Base-by-base conservation (phyloP, 805 yeast species). In the Candida namnaoensis region DNA sequence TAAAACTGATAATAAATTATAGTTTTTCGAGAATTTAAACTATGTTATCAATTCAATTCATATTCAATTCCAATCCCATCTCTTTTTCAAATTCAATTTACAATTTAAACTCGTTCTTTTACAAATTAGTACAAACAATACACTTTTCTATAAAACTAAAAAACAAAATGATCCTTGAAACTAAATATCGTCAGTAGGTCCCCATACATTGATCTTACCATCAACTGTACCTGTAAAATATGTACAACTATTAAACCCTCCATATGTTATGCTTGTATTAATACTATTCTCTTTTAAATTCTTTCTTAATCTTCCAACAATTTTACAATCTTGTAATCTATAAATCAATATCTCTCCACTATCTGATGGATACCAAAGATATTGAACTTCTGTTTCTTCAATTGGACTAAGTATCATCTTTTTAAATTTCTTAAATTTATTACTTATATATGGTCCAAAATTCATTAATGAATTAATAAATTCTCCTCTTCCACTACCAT, bases 381-480 rank as follows among this genome's bases (percentile, higher is more conserved):
- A 73, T 44, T 76, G 84, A 7, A 70, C 53, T 32, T 71, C 78
- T 5, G 79, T 65, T 48, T 82, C 88, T 10, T 53, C 51, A 0
- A 57, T 38, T 56, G 74, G 44, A 60, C 62, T 50, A 60, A 75
- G 34, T 42, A 51, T n/a, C 53, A 58, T 34, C 2, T 47, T 36
- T 34, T 55, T 55, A 14, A 14, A 36, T 3, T 33, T 38, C 3
- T 64, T 63, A 39, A 70, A 71, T 48, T 76, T 74, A 58, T 86
- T 84, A 43, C 88, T 71, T 2, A 86, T 75, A 40, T 81, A 64
- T 0, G 95, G 93, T 0, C 95, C 95, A 56, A 81, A 86, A 49
- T 84, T 85, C 30, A 82, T 68, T 32, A 81, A 67, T 47, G 78
- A 76, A 53, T 86, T 85, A 26, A 73, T 56, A 5, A 61, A 61